Evolutionary conservation across 352 stramenopile genomes (phyloP), one percentile per base, ranked within the genome.

Genomic region (Pythium phragmiticola): DNA sequence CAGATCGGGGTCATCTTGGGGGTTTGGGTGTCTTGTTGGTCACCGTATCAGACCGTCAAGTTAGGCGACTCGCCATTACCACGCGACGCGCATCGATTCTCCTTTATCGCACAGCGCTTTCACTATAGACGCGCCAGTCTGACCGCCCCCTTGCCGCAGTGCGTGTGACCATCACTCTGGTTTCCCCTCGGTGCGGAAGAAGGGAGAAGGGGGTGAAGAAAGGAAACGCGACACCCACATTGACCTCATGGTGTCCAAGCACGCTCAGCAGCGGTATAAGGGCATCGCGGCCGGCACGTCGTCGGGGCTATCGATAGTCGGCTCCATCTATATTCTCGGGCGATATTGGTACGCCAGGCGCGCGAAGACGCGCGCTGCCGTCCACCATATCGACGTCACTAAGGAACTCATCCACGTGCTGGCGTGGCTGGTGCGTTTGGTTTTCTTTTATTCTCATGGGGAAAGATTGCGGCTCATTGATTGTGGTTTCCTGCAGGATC

Each of bases 381-480:
- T 74, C 26, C 82, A 89, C 48, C 71, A 92, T 30, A 70, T 91
- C 34, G 84, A 93, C 73, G 82, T 93, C 19, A 92, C 82, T 33
- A 93, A 93, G 63, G 82, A 92, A 61, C 82, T 95, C 51, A 84
- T 95, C 49, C 86, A 95, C 63, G 84, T 95, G 19, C 77, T 95
- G 45, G 86, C 86, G 17, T 93, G 84, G 76, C 68, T 93, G 57
- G 84, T 86, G 45, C 48, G 64, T 59, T 34, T 17, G 34, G 26
- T 16, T 39, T 39, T 36, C 9, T 9, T 34, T 46, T 17, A 7
- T 59, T 36, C 6, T 48, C 36, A 7, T 53, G 11, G 53, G 4
- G 7, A 14, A 13, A 34, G 0, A n/a, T 46, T 7, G 49, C 11
- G 26, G 23, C 36, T 19, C n/a, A 53, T 8, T 11, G 7, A 17